Base-by-base conservation (phyloP, 2,329 filamentous ascomycete species). In the Graphilbum fragrans region DNA sequence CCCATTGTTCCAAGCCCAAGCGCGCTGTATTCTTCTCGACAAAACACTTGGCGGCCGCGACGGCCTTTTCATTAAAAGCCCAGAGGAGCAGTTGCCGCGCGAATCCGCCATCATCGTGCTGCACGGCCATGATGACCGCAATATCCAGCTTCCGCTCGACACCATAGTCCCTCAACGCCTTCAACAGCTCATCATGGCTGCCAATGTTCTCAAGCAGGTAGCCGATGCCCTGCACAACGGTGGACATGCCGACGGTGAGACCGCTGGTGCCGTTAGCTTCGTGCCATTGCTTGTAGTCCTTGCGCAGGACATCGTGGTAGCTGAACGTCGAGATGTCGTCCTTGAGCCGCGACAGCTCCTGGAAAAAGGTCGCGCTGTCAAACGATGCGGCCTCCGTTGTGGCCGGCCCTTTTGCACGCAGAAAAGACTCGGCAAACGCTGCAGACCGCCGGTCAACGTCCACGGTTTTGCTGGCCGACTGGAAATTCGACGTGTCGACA, bases 281-380 rank as follows among this genome's bases (percentile, higher is more conserved):
- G 11, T 17, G 19, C 84, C 84, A 92, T 54, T 83, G 70, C 62
- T 93, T 93, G 61, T 88, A 93, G 60, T 93, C 85, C 58, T 90
- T 90, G 48, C 82, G 69, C 40, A 90, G 59, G 32, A 88, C 70
- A 50, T 88, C 84, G 19, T 70, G 62, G 49, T 86, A 58, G 31
- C 61, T 64, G 36, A 92, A 60, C 0, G 55, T 50, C 3, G 69
- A 72, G 39, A 92, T 68, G 49, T 86, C 73, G 47, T 76, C 71
- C 58, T 88, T 88, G 5, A 83, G 78, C 5, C 58, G 58, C 1
- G 67, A 65, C 21, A 88, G 69, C 42, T 74, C 62, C 5, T 68
- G 56, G 54, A 74, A 85, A 56, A 80, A 85, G 4, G 46, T 54
- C 0, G 62, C 56, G 7, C 73, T 64, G 42, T 75, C 63, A 51